Evolutionary conservation across 1,139 yeast genomes (phyloP), one percentile per base, ranked within the genome.

Genomic region (Geotrichum histeridarum): DNA sequence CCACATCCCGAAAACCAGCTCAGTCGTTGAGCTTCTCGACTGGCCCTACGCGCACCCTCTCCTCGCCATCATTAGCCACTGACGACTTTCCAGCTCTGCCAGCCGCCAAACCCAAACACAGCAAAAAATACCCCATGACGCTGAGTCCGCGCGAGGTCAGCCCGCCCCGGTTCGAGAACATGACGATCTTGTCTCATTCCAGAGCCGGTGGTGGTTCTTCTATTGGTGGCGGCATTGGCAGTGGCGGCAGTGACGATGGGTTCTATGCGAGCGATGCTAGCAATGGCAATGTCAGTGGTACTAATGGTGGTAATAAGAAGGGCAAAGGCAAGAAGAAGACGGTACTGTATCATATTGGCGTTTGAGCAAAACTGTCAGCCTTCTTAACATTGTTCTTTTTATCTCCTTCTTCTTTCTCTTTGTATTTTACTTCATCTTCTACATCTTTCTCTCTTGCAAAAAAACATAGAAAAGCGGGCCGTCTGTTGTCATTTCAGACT

Each of bases 241-340:
- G 27, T 22, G 27, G 27, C 27, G 27, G 27, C 4, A n/a, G 11
- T 11, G 41, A 38, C 1, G 46, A 49, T 22, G 53, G 43, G 4
- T 32, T 22, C 8, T 18, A 50, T 12, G 27, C 38, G n/a, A 11
- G 11, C 31, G 32, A 39, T 33, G 17, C 9, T 38, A 17, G 31
- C 42, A 27, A 42, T 8, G n/a, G 37, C 22, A 44, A 17, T 18
- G 42, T 45, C 35, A 33, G 37, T 22, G 39, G 36, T 51, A 47
- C 9, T 46, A 33, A 45, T 53, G 50, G 37, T 51, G 49, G 12
- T 45, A 55, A 33, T 27, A 46, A 55, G 33, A 59, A 58, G 54
- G 49, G 49, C 12, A 60, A 63, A 53, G 64, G 65, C 47, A 54
- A 59, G 43, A 60, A 63, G 59, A 62, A 65, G 59, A 58, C 58